phyloP scores from a whole-genome alignment of 495 filamentous ascomycete genomes.

The Parachaetomium inaequale region DNA sequence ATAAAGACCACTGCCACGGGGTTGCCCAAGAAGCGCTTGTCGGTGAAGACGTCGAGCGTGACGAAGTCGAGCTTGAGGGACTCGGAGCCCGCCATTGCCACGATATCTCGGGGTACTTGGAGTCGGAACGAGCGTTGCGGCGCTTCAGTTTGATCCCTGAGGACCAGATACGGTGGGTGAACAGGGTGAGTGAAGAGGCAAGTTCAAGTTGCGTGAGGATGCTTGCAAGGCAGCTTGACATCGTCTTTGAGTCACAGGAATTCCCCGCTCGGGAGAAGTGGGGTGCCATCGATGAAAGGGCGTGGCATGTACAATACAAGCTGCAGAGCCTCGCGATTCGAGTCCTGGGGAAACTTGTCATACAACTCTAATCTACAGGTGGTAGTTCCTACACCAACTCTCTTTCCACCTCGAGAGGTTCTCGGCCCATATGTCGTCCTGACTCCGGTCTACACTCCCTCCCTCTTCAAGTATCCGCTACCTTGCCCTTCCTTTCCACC shows the following conservation, averaged over 20 bases:
- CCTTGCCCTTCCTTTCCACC: not conserved
- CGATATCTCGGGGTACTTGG: not conserved
- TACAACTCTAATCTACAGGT: too few species aligned
- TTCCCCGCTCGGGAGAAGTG: not conserved
- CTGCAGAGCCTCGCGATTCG: too few species aligned
- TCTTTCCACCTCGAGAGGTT: too few species aligned
- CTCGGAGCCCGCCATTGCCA: constrained; percentile 8
- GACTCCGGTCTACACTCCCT: not conserved
- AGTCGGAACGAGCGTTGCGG: too few species aligned
- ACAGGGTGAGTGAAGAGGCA: not conserved
- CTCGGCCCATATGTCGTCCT: too few species aligned
- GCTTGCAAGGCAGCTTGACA: not conserved
- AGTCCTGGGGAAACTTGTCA: too few species aligned
- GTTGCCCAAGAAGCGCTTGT: constrained; percentile 56
- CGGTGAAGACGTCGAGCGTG: constrained; percentile 69
- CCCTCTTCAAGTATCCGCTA: not conserved
- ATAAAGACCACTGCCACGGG: constrained; percentile 62
- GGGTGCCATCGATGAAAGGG: not conserved
- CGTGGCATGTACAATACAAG: not conserved
- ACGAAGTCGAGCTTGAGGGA: constrained; percentile 44
- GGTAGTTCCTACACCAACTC: too few species aligned
- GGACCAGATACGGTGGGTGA: not conserved
- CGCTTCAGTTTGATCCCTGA: not conserved
- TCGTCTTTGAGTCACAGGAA: not conserved
- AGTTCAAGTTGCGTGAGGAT: not conserved